Evolutionary conservation across 129 eudicot species (phyloP), one percentile per base, ranked within the genome.

Genomic region (Artemisia tridentata): DNA sequence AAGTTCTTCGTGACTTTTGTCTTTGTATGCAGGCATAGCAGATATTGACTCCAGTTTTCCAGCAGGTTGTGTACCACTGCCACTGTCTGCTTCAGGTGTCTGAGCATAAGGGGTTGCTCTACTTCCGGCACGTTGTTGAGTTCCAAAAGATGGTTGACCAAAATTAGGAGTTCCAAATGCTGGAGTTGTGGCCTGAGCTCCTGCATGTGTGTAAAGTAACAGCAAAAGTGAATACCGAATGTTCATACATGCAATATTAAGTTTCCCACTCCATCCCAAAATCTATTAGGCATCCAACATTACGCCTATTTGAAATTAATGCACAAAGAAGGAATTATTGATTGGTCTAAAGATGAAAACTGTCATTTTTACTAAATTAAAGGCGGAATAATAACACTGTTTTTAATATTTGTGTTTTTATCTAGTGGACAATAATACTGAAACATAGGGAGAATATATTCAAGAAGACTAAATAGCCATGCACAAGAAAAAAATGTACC

Each of bases 11-110:
- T 90, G 97, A 81, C 91, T 85, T 77, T 93, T 93, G 5, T 90
- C 97, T 82, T 90, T 93, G 87, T 90, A 88, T 59, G 80, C 93
- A 27, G 86, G 88, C 97, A 93, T 93, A 29, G 99, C 97, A 5
- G 97, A 93, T 72, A 93, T 90, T 23, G 97, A 87, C 74, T 84
- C 99, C 41, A 93, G 90, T 68, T 84, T 93, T 19, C 91, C 98
- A 66, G 88, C 82, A 20, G 95, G 78, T 61, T 85, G 91, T 56
- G 90, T 72, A 68, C 95, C 84, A 66, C 65, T 78, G 43, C 81
- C 84, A 64, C 83, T 54, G 67, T 88, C 97, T 45, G 77, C 84
- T 67, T 90, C 99, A 48, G 89, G 73, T 67, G 96, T 89, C 18
- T 91, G 80, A 46, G 88, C 65, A 72, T 90, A 90, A 38, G 99